Evolutionary conservation across 2,329 filamentous ascomycete genomes (phyloP).

Genomic region (Nigrospora oryzae): DNA sequence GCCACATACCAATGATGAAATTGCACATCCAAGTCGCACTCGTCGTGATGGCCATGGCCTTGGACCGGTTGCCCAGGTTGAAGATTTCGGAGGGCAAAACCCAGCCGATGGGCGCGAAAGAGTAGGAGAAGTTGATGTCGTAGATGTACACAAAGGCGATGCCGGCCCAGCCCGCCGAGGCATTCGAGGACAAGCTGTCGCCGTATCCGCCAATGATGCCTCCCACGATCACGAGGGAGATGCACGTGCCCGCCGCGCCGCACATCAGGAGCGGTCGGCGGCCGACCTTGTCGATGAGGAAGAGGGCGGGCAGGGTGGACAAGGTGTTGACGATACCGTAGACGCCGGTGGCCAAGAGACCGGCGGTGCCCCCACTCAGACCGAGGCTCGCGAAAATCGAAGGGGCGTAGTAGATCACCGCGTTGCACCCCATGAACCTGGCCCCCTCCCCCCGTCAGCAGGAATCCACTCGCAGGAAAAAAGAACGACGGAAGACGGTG

Average conservation of each 20-base stretch:
- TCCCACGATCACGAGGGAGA: conserved; percentile 48
- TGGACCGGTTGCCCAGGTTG: conserved; percentile 46
- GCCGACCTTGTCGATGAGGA: conserved; percentile 36
- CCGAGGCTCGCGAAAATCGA: conserved; percentile 36
- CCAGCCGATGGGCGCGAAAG: conserved; percentile 41
- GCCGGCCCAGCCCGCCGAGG: conserved; percentile 47
- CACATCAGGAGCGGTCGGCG: conserved; percentile 34
- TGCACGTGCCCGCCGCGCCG: conserved; percentile 16
- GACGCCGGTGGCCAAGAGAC: conserved; percentile 47
- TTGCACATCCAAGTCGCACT: conserved; percentile 52
- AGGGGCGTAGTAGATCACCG: conserved; percentile 39
- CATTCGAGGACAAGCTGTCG: conserved; percentile 33
- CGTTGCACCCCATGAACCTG: conserved; percentile 34
- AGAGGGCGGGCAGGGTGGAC: conserved; percentile 25
- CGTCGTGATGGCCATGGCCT: conserved; percentile 51
- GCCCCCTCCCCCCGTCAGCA: no score
- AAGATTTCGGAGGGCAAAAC: conserved; percentile 51
- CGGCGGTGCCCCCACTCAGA: conserved; percentile 29
- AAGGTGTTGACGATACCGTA: conserved; percentile 48
- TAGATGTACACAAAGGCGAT: conserved; percentile 52
- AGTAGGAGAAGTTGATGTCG: conserved; percentile 26
- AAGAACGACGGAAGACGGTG: no score
- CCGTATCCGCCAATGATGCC: conserved; percentile 41
- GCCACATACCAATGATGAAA: conserved; percentile 3
- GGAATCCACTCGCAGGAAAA: no score